Conservation (phyloP, 495 filamentous ascomycete genomes). For the Cudoniella acicularis region DNA sequence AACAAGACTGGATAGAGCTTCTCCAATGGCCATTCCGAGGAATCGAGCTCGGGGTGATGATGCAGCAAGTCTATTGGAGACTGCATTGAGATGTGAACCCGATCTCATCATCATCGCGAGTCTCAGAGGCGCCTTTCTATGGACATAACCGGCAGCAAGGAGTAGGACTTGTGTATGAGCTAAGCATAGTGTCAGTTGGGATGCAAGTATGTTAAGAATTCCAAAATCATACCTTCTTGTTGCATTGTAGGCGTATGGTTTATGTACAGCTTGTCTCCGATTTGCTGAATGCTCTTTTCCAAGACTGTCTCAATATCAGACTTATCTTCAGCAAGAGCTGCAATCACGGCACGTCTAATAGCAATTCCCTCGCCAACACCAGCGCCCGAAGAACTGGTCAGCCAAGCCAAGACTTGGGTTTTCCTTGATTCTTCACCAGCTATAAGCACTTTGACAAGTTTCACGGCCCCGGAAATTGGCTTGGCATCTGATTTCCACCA, state of each 20-base stretch:
- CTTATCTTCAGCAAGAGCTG: conserved; percentile 50
- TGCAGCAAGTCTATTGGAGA: conserved; percentile 83
- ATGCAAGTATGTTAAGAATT: background rate
- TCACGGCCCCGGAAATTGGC: conserved; percentile 45
- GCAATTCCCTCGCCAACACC: conserved; percentile 59
- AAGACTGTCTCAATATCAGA: conserved; percentile 54
- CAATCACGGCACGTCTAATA: conserved; percentile 64
- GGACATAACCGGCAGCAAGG: conserved; percentile 70
- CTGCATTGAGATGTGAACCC: conserved; percentile 64
- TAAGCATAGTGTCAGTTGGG: conserved; percentile 32
- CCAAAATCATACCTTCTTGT: conserved; percentile 66
- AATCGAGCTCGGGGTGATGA: conserved; percentile 72
- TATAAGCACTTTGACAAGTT: conserved; percentile 38
- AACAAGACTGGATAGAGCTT: conserved; percentile 72
- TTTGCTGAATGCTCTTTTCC: conserved; percentile 64
- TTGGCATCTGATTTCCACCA: conserved; percentile 36
- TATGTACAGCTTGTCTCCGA: conserved; percentile 83
- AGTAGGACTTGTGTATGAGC: conserved; percentile 79
- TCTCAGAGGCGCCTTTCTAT: conserved; percentile 55
- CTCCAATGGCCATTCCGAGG: conserved; percentile 87
- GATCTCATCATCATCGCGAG: conserved; percentile 65
- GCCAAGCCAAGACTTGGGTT: conserved; percentile 62
- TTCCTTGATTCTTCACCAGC: conserved; percentile 33
- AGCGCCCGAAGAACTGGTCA: conserved; percentile 59
- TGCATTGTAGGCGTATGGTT: conserved; percentile 74